Percentiles rank a stretch among this genome's conserved stretches.
Evolutionary conservation across 169 alveolate species (phyloP).

Genomic region (Eimeria acervulina): DNA sequence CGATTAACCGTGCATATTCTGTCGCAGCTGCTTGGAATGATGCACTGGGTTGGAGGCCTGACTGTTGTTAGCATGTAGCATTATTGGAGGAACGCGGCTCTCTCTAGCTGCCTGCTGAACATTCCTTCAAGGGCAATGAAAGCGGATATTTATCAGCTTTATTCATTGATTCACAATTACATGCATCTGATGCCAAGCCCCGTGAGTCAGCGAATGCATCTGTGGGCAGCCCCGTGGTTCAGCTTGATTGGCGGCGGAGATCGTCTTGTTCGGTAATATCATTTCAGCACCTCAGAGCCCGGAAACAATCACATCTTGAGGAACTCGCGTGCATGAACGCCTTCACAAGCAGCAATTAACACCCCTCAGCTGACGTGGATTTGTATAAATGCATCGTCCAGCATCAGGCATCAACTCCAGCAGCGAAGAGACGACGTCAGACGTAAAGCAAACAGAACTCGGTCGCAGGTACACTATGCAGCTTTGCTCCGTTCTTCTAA

Average conservation of each 20-base stretch:
- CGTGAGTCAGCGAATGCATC: not conserved
- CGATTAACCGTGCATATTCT: not conserved
- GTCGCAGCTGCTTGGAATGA: not conserved
- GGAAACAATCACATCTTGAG: not conserved
- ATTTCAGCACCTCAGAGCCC: not conserved
- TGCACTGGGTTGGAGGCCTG: not conserved
- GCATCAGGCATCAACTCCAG: not conserved
- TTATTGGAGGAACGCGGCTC: not conserved
- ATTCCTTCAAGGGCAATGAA: not conserved
- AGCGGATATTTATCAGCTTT: not conserved
- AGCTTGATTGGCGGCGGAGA: not conserved
- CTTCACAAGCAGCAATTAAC: not conserved
- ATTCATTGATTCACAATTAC: not conserved
- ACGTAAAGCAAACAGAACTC: not conserved
- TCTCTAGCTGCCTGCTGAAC: not conserved
- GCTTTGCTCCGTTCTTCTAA: not conserved
- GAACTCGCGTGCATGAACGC: not conserved
- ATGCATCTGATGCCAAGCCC: conserved; percentile 28
- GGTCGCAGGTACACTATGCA: not conserved
- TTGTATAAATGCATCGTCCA: not conserved
- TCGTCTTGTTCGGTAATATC: not conserved
- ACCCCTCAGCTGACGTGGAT: not conserved
- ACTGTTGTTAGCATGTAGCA: not conserved
- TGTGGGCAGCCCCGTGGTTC: conserved; percentile 42
- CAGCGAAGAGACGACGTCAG: not conserved